phyloP scores from a whole-genome alignment of 306 rosid genomes.

The Trichosanthes cucumerina region DNA sequence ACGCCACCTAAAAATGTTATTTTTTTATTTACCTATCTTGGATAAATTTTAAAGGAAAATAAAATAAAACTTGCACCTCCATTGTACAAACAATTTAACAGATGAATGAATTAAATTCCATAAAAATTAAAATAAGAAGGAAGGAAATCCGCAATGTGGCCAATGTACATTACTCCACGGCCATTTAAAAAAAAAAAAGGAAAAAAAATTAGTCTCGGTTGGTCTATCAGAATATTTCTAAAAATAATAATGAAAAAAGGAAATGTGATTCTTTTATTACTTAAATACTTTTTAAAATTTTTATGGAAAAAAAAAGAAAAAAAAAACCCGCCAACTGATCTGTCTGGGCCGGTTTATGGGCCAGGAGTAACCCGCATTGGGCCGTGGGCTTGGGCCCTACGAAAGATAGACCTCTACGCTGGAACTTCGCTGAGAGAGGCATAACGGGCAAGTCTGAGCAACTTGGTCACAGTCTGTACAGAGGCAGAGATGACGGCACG shows the following conservation, averaged over 20 bases:
- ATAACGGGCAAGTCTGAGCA: constrained; percentile 68
- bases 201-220: not conserved
- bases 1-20: not conserved
- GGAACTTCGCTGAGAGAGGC: constrained; percentile 54
- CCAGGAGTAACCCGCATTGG: constrained; percentile 21
- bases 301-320: not conserved
- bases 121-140: not conserved
- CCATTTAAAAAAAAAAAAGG: not conserved
- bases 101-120: constrained; percentile 6
- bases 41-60: not conserved
- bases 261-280: constrained; percentile 9
- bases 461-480: constrained; percentile 60
- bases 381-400: constrained; percentile 22
- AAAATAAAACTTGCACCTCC: not conserved
- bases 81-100: not conserved
- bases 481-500: constrained; percentile 77
- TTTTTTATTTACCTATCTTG: not conserved
- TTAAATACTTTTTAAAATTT: not conserved
- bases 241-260: not conserved
- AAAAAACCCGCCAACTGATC: not conserved
- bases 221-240: not conserved
- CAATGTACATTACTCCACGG: not conserved
- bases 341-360: constrained; percentile 15
- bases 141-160: not conserved
- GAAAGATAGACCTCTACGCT: constrained; percentile 62